Conservation (phyloP, 192 early-diverging fungal genomes). For the Phlyctochytrium planicorne region DNA sequence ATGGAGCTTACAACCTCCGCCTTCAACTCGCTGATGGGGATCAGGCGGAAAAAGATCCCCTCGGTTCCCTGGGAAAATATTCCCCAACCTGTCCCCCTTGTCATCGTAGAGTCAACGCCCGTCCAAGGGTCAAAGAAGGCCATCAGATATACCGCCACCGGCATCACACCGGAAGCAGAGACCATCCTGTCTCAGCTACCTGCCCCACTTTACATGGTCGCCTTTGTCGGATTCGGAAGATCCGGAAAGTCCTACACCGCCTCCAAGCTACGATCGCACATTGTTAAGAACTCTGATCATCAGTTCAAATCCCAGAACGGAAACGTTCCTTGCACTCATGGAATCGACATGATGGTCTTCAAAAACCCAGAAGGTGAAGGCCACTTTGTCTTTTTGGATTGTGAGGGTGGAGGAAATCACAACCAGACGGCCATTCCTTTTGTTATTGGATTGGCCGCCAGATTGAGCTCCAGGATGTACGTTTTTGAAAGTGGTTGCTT, state of each 20-base stretch:
- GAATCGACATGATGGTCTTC: conserved; percentile 56
- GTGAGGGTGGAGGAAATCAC: conserved; percentile 55
- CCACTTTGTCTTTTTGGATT: conserved; percentile 50
- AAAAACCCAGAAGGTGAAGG: conserved; percentile 42
- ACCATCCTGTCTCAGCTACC: conserved; percentile 39
- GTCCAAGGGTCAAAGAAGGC: conserved; percentile 20
- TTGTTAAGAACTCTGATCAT: conserved; percentile 40
- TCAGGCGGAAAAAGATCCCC: conserved; percentile 17
- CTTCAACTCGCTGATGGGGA: conserved; percentile 28
- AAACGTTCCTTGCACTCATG: conserved; percentile 56
- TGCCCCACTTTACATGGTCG: conserved; percentile 45
- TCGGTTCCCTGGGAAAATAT: conserved; percentile 33
- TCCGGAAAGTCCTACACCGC: conserved; percentile 48
- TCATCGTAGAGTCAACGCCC: conserved; percentile 35
- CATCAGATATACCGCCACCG: conserved; percentile 44
- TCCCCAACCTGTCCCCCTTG: conserved; percentile 43
- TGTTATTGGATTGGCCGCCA: conserved; percentile 55
- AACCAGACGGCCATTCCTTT: conserved; percentile 56
- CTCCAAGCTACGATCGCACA: conserved; percentile 25
- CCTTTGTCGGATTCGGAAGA: conserved; percentile 52
- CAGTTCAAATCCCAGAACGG: conserved; percentile 45
- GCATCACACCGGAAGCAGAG: conserved; percentile 47
- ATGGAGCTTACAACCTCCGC: conserved; percentile 1
- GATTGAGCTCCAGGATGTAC: conserved; percentile 46
- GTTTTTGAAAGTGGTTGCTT: conserved; percentile 57